Base-by-base conservation (phyloP, 2,329 filamentous ascomycete species). In the Ascochyta viciae-villosae region DNA sequence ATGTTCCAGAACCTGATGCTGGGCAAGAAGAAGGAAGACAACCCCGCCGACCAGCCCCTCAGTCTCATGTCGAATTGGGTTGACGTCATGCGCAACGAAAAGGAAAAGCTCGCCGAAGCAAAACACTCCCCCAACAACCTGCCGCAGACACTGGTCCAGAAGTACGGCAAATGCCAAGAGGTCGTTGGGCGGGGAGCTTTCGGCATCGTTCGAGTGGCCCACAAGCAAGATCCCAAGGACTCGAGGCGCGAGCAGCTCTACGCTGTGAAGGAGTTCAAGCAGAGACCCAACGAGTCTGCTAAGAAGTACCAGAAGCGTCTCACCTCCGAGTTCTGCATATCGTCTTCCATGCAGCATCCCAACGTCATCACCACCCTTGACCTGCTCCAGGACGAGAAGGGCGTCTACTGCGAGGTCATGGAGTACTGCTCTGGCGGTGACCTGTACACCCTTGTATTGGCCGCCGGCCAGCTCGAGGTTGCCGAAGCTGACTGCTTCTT, bases 321-420 rank as follows among this genome's bases (percentile, higher is more conserved):
- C 49, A 98, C 95, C 1, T 93, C 94, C 45, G 95, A 99, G 73
- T 99, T 99, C 76, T 98, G 95, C 79, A 98, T 99, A 67, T 98
- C 95, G 1, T 98, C 94, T 0, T 96, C 93, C 9, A 86, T 99
- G 59, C 91, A 93, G 61, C 95, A 99, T 74, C 94, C 95, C 13
- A 99, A 99, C 73, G 92, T 99, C 69, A 99, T 99, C 67, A 95
- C 97, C 76, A 99, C 95, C 0, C 85, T 99, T 49, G 95, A 99
- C 73, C 84, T 99, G 10, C 85, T 99, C 37, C 91, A 97, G 77
- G 95, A 99, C 71, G 87, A 94, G 67, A 98, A 98, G 79, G 95
- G 95, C 57, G 92, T 96, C 73, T 98, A 95, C 77, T 99, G 95
- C 77, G 95, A 99, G 76, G 95, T 99, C 48, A 99, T 99, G 95